Conservation (phyloP, 164 flowering plant species). For the Houttuynia cordata region DNA sequence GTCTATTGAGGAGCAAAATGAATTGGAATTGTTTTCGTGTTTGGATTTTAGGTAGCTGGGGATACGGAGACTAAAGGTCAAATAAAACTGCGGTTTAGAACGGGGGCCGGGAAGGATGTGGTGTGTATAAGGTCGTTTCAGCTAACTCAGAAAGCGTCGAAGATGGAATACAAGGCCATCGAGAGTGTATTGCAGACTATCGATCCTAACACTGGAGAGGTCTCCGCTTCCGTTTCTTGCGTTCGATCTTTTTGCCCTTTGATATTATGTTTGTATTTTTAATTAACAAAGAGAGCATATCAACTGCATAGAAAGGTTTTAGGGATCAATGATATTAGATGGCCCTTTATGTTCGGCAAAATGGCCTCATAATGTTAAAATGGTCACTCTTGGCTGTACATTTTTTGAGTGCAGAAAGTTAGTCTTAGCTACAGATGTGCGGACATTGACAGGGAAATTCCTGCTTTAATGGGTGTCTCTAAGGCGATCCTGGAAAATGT, state of each 20-base stretch:
- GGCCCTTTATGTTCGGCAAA: too few relatives aligned
- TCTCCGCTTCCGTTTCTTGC: constrained; percentile 6
- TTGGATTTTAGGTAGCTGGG: constrained; percentile 62
- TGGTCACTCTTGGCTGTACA: constrained; percentile 6
- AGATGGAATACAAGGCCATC: constrained; percentile 95
- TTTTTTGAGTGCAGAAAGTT: constrained; percentile 61
- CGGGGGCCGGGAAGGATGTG: constrained; percentile 94
- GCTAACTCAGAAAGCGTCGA: constrained; percentile 85
- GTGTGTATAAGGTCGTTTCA: constrained; percentile 96
- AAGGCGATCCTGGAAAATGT: constrained; percentile 94
- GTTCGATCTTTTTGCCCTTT: not conserved
- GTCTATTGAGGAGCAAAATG: too few relatives aligned
- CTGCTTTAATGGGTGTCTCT: constrained; percentile 98
- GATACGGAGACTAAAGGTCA: constrained; percentile 98
- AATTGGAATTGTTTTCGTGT: not conserved
- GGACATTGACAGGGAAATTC: constrained; percentile 96
- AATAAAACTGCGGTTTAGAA: constrained; percentile 87
- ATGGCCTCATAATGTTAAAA: not conserved
- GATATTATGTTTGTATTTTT: not conserved
- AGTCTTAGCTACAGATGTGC: constrained; percentile 99
- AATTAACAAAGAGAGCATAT: too few relatives aligned
- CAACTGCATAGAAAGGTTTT: too few relatives aligned
- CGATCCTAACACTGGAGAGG: constrained; percentile 96
- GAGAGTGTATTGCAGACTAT: constrained; percentile 95
- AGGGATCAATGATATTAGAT: too few relatives aligned